Evolutionary conservation across 176 grass and related monocot species (phyloP), one percentile per base, ranked within the genome.

Genomic region (Canna indica): DNA sequence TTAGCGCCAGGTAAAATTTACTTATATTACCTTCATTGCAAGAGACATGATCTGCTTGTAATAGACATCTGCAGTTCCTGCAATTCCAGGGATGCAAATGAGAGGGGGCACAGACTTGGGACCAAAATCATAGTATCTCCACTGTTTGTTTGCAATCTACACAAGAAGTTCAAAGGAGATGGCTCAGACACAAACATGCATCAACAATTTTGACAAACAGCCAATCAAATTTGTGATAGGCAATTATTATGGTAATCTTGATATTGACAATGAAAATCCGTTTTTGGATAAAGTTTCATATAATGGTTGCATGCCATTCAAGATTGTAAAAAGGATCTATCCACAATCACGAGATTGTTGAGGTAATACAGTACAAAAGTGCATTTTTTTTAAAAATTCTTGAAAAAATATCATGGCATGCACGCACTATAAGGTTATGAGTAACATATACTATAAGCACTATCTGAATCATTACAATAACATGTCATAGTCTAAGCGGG

Each of bases 11-110:
- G 39, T 46, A 1, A 70, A 18, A 26, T 61, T 57, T 46, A 36
- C 46, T 13, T 29, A 50, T 73, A 28, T 54, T 63, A 97, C 93
- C 93, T 91, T 97, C 81, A 85, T 85, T 64, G 81, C 88, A 7
- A 97, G 86, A 54, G 88, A 78, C 93, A 97, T 97, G 45, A 97
- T 91, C 79, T 97, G 93, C 53, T 97, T 97, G 76, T 97, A 97
- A 75, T 97, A 97, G 28, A 97, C 93, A 85, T 97, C 93, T 77
- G 93, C 86, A 25, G 93, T 97, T 54, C 88, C 88, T 66, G 93
- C 86, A 81, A 92, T 92, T 75, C 93, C 93, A 27, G 93, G 93
- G 67, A 97, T 97, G 77, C 93, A 97, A 56, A 97, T 76, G 56
- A 97, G 79, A n/a, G 93, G 84, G 2, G 74, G 88, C 61, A 92